These are phyloP conservation scores for Mucor saturninus DNA, from an alignment of 371 early-diverging fungal species.

Conservation along the genomic window DNA sequence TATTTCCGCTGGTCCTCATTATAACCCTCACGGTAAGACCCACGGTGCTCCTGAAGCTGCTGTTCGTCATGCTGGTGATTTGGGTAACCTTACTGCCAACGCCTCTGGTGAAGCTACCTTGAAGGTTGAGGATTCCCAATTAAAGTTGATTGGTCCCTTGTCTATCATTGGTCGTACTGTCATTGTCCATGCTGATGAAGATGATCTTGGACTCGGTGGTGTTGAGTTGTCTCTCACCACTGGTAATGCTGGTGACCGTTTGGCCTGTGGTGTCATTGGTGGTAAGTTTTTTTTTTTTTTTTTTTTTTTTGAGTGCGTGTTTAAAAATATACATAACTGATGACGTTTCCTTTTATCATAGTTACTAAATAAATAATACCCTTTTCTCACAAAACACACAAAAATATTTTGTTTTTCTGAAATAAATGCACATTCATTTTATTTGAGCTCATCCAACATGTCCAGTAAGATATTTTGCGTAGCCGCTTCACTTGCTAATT, in stretches of 20 bases:
- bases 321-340: background rate
- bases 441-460: conserved; percentile 12
- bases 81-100: conserved; percentile 79
- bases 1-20: conserved; percentile 85
- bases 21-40: conserved; percentile 78
- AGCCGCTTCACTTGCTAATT: conserved; percentile 9
- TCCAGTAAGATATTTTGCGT: conserved; percentile 14
- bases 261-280: conserved; percentile 93
- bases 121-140: conserved; percentile 63
- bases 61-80: conserved; percentile 88
- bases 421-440: background rate
- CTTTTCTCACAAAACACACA: background rate
- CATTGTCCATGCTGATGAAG: conserved; percentile 68
- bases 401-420: background rate
- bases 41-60: conserved; percentile 82
- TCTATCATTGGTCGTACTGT: conserved; percentile 85
- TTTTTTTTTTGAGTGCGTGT: background rate
- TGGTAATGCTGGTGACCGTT: conserved; percentile 84
- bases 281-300: conserved; percentile 35
- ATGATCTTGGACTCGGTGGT: conserved; percentile 71
- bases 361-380: conserved; percentile 27
- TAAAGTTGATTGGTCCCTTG: conserved; percentile 80
- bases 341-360: conserved; percentile 23
- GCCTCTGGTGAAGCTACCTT: conserved; percentile 65
- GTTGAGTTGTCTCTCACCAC: conserved; percentile 80